phyloP scores from a whole-genome alignment of 169 alveolate genomes.

The Plasmodium gaboni region DNA sequence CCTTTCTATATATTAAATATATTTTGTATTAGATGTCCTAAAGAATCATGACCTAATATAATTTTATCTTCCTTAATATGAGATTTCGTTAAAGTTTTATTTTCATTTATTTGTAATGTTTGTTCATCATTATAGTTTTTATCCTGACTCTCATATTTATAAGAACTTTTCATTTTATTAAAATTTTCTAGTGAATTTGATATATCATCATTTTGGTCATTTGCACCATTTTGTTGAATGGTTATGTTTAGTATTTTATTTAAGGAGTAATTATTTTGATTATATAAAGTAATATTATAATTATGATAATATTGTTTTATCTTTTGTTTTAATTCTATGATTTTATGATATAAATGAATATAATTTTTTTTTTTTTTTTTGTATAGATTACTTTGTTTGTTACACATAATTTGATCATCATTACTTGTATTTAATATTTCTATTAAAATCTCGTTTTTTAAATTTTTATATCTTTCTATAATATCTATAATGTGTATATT shows the following conservation, averaged over 20 bases:
- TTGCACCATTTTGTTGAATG: not conserved
- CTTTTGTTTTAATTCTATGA: slow-evolving; percentile 10
- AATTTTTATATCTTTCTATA: slow-evolving; percentile 24
- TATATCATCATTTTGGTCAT: not conserved
- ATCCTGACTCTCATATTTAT: too few species aligned
- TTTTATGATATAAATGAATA: not conserved
- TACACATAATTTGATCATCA: not conserved
- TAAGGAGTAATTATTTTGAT: not conserved
- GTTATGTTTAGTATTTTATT: slow-evolving; percentile 22
- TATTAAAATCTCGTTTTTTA: slow-evolving; percentile 27
- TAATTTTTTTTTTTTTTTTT: slow-evolving; percentile 2
- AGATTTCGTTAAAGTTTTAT: not conserved
- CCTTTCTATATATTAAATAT: slow-evolving; percentile 25
- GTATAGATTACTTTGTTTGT: not conserved
- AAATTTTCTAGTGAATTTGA: too few species aligned
- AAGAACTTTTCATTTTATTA: too few species aligned
- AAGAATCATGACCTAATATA: slow-evolving; percentile 26
- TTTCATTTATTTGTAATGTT: too few species aligned
- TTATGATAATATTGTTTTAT: slow-evolving; percentile 19
- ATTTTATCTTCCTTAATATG: slow-evolving; percentile 5
- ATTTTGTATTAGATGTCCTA: slow-evolving; percentile 40
- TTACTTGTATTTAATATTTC: slow-evolving; percentile 31
- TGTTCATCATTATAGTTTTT: too few species aligned
- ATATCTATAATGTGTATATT: slow-evolving; percentile 6
- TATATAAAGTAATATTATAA: not conserved